A percentile compares a stretch with the other conserved stretches of the same genome.
Conservation (phyloP, 352 stramenopile species). For the Globisporangium emineosum region DNA sequence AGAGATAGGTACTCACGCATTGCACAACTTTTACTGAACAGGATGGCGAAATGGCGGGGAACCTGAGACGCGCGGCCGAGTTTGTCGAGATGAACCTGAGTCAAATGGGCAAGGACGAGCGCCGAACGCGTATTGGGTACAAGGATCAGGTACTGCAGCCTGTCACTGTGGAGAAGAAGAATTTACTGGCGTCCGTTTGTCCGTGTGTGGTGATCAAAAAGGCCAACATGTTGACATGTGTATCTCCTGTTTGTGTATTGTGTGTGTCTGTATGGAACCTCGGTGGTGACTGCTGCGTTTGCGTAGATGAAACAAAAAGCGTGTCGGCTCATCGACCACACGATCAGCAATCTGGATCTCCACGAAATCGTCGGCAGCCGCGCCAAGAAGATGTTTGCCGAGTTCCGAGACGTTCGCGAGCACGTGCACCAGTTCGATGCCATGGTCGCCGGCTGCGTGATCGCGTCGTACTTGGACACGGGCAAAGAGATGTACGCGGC, state of each 20-base stretch:
- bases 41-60: constrained; percentile 85
- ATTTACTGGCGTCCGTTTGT: background rate
- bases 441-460: constrained; percentile 87
- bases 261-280: constrained; percentile 4
- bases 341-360: constrained; percentile 92
- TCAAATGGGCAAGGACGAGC: constrained; percentile 96
- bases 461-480: constrained; percentile 84
- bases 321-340: constrained; percentile 87
- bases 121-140: constrained; percentile 94
- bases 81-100: constrained; percentile 97
- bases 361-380: constrained; percentile 94
- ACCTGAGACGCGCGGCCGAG: constrained; percentile 77
- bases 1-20: background rate
- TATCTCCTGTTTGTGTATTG: constrained; percentile 23
- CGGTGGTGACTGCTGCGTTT: constrained; percentile 75
- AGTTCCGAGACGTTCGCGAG: constrained; percentile 95
- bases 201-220: constrained; percentile 16
- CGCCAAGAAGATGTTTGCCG: constrained; percentile 95
- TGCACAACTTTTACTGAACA: constrained; percentile 16
- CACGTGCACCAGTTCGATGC: constrained; percentile 94
- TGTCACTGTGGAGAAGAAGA: background rate
- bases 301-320: constrained; percentile 93
- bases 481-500: constrained; percentile 85
- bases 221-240: constrained; percentile 12
- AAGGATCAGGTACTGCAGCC: constrained; percentile 92